phyloP scores from a whole-genome alignment of 768 basidiomycete species.

The Boletus sp. region DNA sequence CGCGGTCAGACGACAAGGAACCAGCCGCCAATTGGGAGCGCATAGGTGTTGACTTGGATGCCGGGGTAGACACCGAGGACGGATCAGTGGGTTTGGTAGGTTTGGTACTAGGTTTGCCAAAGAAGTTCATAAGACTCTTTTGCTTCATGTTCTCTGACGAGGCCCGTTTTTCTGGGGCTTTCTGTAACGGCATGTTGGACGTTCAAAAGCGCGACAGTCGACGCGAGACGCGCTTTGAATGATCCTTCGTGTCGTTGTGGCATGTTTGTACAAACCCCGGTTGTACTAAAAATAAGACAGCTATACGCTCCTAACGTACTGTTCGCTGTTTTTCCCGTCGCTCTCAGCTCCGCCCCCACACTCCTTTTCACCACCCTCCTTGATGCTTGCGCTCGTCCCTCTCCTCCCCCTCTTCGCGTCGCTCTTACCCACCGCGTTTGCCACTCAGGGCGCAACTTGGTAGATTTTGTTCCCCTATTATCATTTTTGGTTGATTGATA shows the following conservation, averaged over 20 bases:
- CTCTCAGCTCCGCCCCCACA: conserved; percentile 1
- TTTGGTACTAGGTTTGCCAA: conserved; percentile 38
- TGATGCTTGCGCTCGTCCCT: conserved; percentile 22
- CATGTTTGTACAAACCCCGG: conserved; percentile 15
- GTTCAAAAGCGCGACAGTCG: conserved; percentile 4
- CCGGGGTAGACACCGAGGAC: conserved; percentile 25
- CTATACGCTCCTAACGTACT: background rate
- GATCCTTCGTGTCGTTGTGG: conserved; percentile 7
- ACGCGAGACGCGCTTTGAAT: background rate
- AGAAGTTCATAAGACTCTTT: conserved; percentile 73
- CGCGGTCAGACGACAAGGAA: conserved; percentile 47
- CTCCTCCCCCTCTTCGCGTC: conserved; percentile 18
- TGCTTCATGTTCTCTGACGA: conserved; percentile 56
- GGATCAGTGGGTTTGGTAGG: conserved; percentile 33
- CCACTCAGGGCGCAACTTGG: conserved; percentile 30
- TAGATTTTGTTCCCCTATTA: background rate
- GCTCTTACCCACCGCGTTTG: conserved; percentile 17
- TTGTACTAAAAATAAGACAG: background rate
- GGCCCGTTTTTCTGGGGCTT: conserved; percentile 35
- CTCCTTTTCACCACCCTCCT: conserved; percentile 16
- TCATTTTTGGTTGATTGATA: background rate
- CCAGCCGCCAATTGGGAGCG: conserved; percentile 42
- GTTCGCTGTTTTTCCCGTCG: background rate
- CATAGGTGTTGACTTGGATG: conserved; percentile 33
- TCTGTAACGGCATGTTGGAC: conserved; percentile 18